Percentiles rank a stretch among this genome's conserved stretches.
These are phyloP conservation scores for Chaetoceros muelleri DNA, from an alignment of 108 stramenopile genomes.

Conservation along the genomic window DNA sequence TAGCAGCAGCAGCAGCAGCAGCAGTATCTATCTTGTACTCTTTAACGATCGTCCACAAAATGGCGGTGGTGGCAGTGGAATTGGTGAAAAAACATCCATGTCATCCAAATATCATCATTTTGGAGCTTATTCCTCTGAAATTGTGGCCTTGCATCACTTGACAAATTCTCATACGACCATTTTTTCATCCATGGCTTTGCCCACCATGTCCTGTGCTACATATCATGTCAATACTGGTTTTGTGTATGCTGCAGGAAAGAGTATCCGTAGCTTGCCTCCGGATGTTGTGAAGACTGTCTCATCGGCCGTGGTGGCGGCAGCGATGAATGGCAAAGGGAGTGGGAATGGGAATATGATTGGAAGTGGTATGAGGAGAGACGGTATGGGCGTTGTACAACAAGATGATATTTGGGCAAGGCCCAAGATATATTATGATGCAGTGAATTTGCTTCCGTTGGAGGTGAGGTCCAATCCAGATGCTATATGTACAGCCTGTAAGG, in stretches of 20 bases:
- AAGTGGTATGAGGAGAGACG: neutral
- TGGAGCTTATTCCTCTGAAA: neutral
- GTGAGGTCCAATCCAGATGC: slow-evolving; percentile 54
- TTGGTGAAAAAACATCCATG: neutral
- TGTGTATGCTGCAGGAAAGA: slow-evolving; percentile 59
- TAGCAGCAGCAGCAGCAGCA: neutral
- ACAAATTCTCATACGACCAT: neutral
- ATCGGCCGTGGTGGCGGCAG: slow-evolving; percentile 11
- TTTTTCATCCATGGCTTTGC: slow-evolving; percentile 11
- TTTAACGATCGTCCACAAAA: neutral
- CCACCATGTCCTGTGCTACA: slow-evolving; percentile 51
- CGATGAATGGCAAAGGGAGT: neutral
- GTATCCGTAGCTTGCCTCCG: slow-evolving; percentile 21
- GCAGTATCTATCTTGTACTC: neutral
- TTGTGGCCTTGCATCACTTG: neutral
- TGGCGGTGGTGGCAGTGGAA: no score
- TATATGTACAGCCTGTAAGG: slow-evolving; percentile 42
- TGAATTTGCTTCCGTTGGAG: slow-evolving; percentile 40
- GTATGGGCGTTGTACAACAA: neutral
- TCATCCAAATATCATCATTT: neutral
- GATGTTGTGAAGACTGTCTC: slow-evolving; percentile 13
- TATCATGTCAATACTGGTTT: slow-evolving; percentile 51
- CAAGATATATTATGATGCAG: neutral
- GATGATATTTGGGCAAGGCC: neutral
- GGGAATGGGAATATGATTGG: neutral